phyloP scores from a whole-genome alignment of 768 basidiomycete species.

The Suillus paluster region DNA sequence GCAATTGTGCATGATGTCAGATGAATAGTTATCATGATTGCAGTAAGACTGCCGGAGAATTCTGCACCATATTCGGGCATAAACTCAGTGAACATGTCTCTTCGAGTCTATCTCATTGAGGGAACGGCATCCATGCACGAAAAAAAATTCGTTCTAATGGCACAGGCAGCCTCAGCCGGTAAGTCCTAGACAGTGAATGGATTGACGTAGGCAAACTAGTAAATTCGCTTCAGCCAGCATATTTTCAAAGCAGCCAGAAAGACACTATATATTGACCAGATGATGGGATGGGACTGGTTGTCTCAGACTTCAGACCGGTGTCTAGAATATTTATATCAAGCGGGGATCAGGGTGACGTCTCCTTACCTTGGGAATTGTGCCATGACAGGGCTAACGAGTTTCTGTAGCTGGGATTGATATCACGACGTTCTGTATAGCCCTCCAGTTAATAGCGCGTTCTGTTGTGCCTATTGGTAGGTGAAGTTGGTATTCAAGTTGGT shows the following conservation, averaged over 20 bases:
- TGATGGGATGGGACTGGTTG: background rate
- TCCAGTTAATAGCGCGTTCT: background rate
- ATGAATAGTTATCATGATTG: background rate
- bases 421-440: background rate
- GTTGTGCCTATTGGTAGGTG: background rate
- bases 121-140: background rate
- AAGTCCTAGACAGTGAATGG: too few species aligned
- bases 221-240: too few species aligned
- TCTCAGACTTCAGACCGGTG: background rate
- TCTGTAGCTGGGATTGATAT: background rate
- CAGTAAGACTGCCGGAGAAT: background rate
- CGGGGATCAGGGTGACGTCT: constrained; percentile 32
- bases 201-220: too few species aligned
- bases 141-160: background rate
- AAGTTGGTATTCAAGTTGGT: too few species aligned
- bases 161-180: too few species aligned
- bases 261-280: background rate
- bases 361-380: constrained; percentile 16
- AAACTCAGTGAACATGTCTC: background rate
- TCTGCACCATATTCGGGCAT: background rate
- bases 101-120: background rate
- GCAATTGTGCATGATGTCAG: background rate
- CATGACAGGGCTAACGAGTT: constrained; percentile 15
- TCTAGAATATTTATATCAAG: constrained; percentile 7
- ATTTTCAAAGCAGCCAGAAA: background rate